These are phyloP conservation scores for Phytophthora brassicae DNA, from an alignment of 352 stramenopile species.

Conservation along the genomic window DNA sequence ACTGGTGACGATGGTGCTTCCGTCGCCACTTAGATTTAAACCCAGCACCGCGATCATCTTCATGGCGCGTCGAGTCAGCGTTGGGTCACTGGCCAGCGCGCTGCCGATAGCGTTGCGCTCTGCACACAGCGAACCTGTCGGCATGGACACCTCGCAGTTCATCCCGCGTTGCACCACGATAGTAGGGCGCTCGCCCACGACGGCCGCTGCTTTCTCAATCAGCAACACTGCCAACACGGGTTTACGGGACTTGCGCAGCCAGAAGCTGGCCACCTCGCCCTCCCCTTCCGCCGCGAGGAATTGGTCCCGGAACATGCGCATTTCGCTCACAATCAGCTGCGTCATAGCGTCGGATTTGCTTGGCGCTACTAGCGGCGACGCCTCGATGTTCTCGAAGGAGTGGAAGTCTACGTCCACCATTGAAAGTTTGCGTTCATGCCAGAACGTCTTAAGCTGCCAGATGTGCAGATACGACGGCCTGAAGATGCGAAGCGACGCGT, in stretches of 20 bases:
- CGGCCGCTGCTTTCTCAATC: conserved; percentile 83
- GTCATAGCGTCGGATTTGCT: conserved; percentile 83
- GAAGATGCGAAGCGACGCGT: conserved; percentile 95
- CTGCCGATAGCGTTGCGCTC: conserved; percentile 98
- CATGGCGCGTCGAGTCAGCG: conserved; percentile 90
- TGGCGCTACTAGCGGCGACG: conserved; percentile 87
- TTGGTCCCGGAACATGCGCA: conserved; percentile 85
- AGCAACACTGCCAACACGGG: conserved; percentile 97
- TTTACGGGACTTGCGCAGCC: conserved; percentile 98
- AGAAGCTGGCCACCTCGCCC: conserved; percentile 95
- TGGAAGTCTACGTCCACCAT: conserved; percentile 97
- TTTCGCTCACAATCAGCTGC: conserved; percentile 91
- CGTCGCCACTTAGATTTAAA: conserved; percentile 60
- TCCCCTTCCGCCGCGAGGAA: conserved; percentile 73
- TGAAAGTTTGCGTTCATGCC: conserved; percentile 95
- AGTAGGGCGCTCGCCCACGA: conserved; percentile 39
- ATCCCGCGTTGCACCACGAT: conserved; percentile 94
- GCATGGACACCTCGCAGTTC: conserved; percentile 99
- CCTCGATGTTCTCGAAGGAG: conserved; percentile 97
- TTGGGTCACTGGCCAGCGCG: conserved; percentile 93
- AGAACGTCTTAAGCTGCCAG: conserved; percentile 99
- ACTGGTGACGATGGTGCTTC: conserved; percentile 10
- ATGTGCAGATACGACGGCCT: conserved; percentile 96
- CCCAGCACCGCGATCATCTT: conserved; percentile 96
- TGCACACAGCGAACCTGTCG: conserved; percentile 94